Evolutionary conservation across 768 basidiomycete genomes (phyloP), one percentile per base, ranked within the genome.

Genomic region (Kwoniella botswanensis): DNA sequence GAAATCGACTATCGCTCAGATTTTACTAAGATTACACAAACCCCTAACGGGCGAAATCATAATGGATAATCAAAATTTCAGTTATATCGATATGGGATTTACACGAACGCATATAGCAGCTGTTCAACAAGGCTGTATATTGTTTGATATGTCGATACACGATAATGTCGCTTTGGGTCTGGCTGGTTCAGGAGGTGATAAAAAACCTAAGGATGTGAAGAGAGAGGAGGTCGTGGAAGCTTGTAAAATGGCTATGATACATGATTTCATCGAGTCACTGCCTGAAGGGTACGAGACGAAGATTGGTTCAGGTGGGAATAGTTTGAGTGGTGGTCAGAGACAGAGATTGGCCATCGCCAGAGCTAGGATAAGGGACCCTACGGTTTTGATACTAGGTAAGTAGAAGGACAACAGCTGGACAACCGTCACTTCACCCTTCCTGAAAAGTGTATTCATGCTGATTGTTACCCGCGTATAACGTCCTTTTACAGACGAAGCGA

Each of bases 291-390:
- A 98, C 75, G 92, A 95, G 58, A 96, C 94, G 0, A 83, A 86
- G 41, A 84, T 98, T 2, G 92, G 92, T 0, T 88, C 85, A 24
- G 88, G 87, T 35, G 95, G 94, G 2, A 88, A 91, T 2, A 89
- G 87, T 55, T 84, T 95, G 74, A 93, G 92, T 72, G 96, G 96
- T 15, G 96, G 96, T 2, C 97, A 98, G 86, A 89, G 89, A 75
- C 96, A 99, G 85, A 84, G 96, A 10, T 80, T 99, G 35, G 93
- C 93, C 7, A 89, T 99, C 68, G 96, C 96, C 0, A 86, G 96
- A 61, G 95, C 93, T 1, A 87, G 88, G 69, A 84, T 98, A 65
- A 86, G 94, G 61, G 89, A 98, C 82, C 95, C 96, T 4, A 88
- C 89, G 0, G 90, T 98, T 6, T 86, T 98, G 71, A 91, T 99